phyloP scores from a whole-genome alignment of 176 grass and related monocot species.

The Hyparrhenia diplandra region DNA sequence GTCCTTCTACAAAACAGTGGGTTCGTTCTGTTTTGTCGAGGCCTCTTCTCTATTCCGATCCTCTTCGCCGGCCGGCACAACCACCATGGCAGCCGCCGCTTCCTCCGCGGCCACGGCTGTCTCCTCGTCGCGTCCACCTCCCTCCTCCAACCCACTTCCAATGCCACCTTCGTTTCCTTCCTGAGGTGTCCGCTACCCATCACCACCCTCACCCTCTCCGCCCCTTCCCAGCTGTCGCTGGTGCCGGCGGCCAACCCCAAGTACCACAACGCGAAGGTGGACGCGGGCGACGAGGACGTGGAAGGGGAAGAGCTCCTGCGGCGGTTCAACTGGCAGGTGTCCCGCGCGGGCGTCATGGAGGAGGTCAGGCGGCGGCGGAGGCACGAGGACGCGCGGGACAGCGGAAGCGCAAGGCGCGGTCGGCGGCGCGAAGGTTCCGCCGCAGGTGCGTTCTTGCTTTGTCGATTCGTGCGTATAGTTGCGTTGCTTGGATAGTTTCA shows the following conservation, averaged over 20 bases:
- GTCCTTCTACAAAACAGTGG: neutral
- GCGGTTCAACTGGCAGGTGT: slow-evolving; percentile 49
- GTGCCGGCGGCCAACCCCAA: slow-evolving; percentile 35
- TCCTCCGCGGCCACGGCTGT: no score
- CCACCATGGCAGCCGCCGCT: no score
- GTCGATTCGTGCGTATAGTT: neutral
- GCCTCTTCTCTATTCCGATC: neutral
- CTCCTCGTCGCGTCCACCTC: no score
- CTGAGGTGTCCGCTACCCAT: no score
- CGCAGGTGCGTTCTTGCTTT: slow-evolving; percentile 28
- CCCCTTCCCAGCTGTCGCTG: neutral
- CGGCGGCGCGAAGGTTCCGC: slow-evolving; percentile 25
- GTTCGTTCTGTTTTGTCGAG: neutral
- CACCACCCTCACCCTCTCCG: neutral
- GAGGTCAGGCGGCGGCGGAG: slow-evolving; percentile 60
- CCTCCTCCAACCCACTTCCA: no score
- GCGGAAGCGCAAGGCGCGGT: slow-evolving; percentile 51
- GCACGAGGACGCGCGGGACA: slow-evolving; percentile 46
- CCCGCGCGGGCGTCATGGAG: slow-evolving; percentile 48
- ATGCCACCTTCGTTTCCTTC: no score
- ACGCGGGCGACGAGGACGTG: slow-evolving; percentile 43
- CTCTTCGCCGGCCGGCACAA: no score
- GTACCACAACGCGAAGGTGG: slow-evolving; percentile 59
- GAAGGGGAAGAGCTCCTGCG: slow-evolving; percentile 38
- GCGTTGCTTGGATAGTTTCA: no score